A percentile compares a stretch with the other conserved stretches of the same genome.
Conservation (phyloP, 73 alveolate genomes). For the Uronychia binucleata region DNA sequence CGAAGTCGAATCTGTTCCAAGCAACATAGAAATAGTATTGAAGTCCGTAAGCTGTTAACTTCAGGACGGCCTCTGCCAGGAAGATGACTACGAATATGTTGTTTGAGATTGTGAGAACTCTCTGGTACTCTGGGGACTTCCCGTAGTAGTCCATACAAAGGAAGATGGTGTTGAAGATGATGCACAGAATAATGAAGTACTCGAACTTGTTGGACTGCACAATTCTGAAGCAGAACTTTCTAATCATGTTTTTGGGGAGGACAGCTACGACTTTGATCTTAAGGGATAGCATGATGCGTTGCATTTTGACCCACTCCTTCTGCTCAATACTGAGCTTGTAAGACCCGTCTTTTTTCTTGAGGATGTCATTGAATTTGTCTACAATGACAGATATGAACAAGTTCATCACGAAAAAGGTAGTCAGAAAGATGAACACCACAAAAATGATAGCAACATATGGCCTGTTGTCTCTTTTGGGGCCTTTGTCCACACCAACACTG, state of each 20-base stretch:
- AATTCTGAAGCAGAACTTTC: constrained; percentile 13
- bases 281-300: constrained; percentile 44
- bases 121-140: background rate
- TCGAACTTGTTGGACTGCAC: constrained; percentile 48
- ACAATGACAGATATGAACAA: constrained; percentile 67
- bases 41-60: constrained; percentile 49
- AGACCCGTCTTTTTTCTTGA: constrained; percentile 57
- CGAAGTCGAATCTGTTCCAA: constrained; percentile 76
- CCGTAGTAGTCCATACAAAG: constrained; percentile 35
- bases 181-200: constrained; percentile 16
- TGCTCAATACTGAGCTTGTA: constrained; percentile 40
- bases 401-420: constrained; percentile 74
- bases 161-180: constrained; percentile 31
- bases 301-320: constrained; percentile 71
- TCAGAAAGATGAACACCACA: constrained; percentile 58
- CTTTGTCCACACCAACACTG: constrained; percentile 29
- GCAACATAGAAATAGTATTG: constrained; percentile 46
- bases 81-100: constrained; percentile 45
- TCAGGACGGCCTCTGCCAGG: constrained; percentile 56
- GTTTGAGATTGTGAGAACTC: constrained; percentile 16
- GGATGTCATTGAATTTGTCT: constrained; percentile 67
- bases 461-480: constrained; percentile 42
- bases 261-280: constrained; percentile 29
- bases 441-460: constrained; percentile 47
- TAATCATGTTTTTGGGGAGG: constrained; percentile 20